A percentile compares a stretch with the other conserved stretches of the same genome.
Evolutionary conservation across 306 rosid species (phyloP).

Genomic region (Casuarina cunninghamiana): DNA sequence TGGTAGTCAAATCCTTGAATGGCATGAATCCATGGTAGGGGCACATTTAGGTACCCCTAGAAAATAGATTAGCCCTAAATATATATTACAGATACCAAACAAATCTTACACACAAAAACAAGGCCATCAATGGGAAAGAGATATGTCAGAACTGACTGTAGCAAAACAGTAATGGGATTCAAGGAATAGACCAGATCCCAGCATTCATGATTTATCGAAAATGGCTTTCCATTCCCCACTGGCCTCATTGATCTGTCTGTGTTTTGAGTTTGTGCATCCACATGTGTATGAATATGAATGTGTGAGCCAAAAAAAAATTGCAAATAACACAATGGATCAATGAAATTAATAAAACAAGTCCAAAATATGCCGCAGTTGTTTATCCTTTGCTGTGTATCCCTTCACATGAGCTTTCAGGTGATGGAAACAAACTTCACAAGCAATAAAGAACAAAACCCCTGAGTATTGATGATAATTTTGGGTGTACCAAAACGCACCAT

Average conservation of each 20-base stretch:
- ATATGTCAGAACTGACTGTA: not conserved
- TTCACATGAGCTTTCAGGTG: not conserved
- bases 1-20: not conserved
- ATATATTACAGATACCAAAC: not conserved
- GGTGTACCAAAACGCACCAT: conserved; percentile 53
- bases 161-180: not conserved
- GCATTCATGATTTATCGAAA: not conserved
- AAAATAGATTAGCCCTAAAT: not conserved
- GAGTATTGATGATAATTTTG: not conserved
- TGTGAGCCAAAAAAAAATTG: not conserved
- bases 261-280: not conserved
- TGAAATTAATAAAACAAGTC: not conserved
- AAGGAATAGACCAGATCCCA: not conserved
- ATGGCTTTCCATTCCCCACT: not conserved
- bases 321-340: not conserved
- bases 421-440: not conserved
- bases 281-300: not conserved
- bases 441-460: not conserved
- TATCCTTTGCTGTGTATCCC: not conserved
- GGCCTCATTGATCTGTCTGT: not conserved
- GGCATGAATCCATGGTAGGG: not conserved
- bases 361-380: not conserved
- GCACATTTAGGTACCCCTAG: not conserved
- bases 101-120: not conserved
- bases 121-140: conserved; percentile 3